Evolutionary conservation across 148 eudicot genomes (phyloP), one percentile per base, ranked within the genome.

Genomic region (Diospyros kaki): DNA sequence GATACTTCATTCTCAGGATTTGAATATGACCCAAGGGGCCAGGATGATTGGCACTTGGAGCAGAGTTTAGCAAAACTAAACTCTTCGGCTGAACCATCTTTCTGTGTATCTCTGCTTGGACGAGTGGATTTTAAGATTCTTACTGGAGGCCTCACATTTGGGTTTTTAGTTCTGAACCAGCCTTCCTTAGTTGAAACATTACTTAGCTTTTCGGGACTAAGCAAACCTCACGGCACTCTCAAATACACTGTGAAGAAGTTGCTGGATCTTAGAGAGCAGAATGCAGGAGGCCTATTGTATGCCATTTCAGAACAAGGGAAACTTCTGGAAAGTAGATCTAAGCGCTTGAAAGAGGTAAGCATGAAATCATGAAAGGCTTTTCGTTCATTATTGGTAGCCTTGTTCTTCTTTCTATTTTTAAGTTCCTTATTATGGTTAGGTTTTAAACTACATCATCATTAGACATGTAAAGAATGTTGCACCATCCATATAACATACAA

Each of bases 1-100:
- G 98, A 95, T 75, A 89, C 98, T 59, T 90, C 96, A 64, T 95
- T 89, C 79, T 95, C 97, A 2, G 96, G 96, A n/a, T 71, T 91
- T 72, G 91, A 89, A 74, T 88, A 86, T 75, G 84, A 90, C 77
- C 61, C 79, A 45, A 82, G 77, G 59, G 77, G 72, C 71, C 83
- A 83, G 73, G 81, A 72, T 77, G 81, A 85, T 58, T 95, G 98
- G 98, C 83, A 95, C 73, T 77, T 92, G 87, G 92, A 82, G 80
- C 76, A 83, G 55, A 81, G 71, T 76, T 76, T 95, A 65, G 79
- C 78, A 58, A 88, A 85, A 64, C 75, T 95, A n/a, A 74, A 59
- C 76, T 78, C 84, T 65, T 69, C 87, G 65, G 75, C 69, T 54
- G 73, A 80, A 48, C 70, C 90, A 73, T 77, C 86, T 64, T 95